Evolutionary conservation across 306 rosid species (phyloP).

Genomic region (Dalbergia cochinchinensis): DNA sequence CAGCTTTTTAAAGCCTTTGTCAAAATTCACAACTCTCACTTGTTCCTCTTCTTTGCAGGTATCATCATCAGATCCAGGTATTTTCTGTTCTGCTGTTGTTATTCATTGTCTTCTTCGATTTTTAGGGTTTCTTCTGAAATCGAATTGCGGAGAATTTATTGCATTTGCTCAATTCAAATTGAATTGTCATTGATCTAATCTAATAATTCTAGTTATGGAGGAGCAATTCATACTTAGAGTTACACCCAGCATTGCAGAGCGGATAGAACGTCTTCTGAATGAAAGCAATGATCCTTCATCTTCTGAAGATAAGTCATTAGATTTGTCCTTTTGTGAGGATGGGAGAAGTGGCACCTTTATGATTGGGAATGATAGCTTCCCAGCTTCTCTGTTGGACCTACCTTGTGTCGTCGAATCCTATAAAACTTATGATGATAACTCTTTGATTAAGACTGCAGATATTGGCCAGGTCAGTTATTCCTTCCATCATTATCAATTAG

Average conservation of each 20-base stretch:
- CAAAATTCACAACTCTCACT: neutral
- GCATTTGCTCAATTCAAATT: neutral
- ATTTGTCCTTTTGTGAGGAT: conserved; percentile 49
- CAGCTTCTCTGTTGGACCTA: conserved; percentile 87
- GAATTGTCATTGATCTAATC: neutral
- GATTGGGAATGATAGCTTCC: conserved; percentile 68
- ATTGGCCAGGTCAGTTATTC: conserved; percentile 47
- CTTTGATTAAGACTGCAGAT: conserved; percentile 76
- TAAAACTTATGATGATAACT: conserved; percentile 86
- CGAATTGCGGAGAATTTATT: neutral
- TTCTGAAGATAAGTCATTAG: conserved; percentile 52
- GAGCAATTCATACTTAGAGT: conserved; percentile 57
- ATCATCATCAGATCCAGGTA: neutral
- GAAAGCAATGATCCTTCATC: conserved; percentile 45
- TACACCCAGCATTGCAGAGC: conserved; percentile 49
- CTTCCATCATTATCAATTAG: conserved; percentile 10
- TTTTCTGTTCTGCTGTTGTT: neutral
- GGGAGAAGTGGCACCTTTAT: conserved; percentile 52
- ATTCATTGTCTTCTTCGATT: neutral
- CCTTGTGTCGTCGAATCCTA: conserved; percentile 81
- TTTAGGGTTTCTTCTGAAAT: neutral
- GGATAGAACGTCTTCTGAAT: conserved; percentile 52
- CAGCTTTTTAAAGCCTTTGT: neutral
- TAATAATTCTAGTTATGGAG: conserved; percentile 44
- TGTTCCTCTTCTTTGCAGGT: neutral